Base-by-base conservation (phyloP, 306 rosid species). In the Cyclanthera cordifolia region DNA sequence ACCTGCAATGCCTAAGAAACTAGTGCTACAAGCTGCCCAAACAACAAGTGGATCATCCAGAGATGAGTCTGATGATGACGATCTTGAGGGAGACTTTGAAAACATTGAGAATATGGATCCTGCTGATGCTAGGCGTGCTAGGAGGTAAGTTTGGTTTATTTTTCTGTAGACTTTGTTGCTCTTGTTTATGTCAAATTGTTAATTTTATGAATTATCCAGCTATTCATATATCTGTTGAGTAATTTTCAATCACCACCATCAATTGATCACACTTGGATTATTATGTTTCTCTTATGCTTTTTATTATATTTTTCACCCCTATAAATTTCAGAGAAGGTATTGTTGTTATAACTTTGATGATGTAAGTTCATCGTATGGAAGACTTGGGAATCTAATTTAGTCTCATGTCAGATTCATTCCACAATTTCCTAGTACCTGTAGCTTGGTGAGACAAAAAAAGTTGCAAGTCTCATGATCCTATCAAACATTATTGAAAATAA, bases 61-160 rank as follows among this genome's bases (percentile, higher is more conserved):
- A 58, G 88, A 84, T 10, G 85, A 84, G 27, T 84, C 88, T 0
- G 88, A 84, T 51, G 85, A 84, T 69, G 88, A 84, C 77, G 88
- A 84, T 0, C 79, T 81, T 53, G 88, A 84, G 23, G 85, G 81
- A 28, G 88, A 84, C 67, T 59, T 79, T 57, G 88, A 84, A 63
- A 84, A 60, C 65, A 67, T 67, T 3, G 87, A 77, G 60, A 75
- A 80, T 59, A 74, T 75, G 84, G 85, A 67, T 81, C 88, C 83
- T 53, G 55, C 85, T 5, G 81, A 79, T 81, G 78, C 69, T 25
- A 84, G 82, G 67, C 88, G 88, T 8, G 85, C 85, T 19, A 79
- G 88, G 72, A 84, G 88, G 88, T 84, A 75, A 55, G 34, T 13
- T 19, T 21, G 43, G 8, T 67, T 47, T 69, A 51, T 75, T 9